phyloP scores from a whole-genome alignment of 2,329 filamentous ascomycete genomes.

The Fusarium floridanum region DNA sequence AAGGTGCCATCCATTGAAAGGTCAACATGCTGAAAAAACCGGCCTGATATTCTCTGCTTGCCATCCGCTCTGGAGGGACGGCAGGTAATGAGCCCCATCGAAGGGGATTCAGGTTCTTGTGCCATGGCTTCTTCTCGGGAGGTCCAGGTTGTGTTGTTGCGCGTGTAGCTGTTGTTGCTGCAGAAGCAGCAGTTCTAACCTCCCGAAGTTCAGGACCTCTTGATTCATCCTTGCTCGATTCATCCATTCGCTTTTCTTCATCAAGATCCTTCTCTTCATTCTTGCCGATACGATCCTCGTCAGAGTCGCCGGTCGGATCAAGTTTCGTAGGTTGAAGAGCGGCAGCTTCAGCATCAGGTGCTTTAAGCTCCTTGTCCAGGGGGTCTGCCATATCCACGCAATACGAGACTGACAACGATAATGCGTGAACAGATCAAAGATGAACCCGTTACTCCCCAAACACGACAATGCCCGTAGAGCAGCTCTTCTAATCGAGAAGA shows the following conservation, averaged over 20 bases:
- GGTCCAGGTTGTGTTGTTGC: constrained; percentile 53
- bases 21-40: constrained; percentile 80
- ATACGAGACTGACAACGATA: constrained; percentile 12
- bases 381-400: constrained; percentile 44
- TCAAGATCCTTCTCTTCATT: constrained; percentile 31
- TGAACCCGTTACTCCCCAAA: neutral
- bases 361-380: constrained; percentile 46
- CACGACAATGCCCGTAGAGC: neutral
- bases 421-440: neutral
- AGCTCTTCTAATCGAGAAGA: neutral
- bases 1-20: constrained; percentile 90
- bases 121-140: constrained; percentile 68
- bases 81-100: constrained; percentile 69
- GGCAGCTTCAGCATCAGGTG: constrained; percentile 47
- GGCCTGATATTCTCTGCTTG: constrained; percentile 79
- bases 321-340: constrained; percentile 45
- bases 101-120: constrained; percentile 72
- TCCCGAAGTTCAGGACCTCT: constrained; percentile 38
- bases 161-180: constrained; percentile 62
- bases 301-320: constrained; percentile 32
- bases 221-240: constrained; percentile 20
- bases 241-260: constrained; percentile 11
- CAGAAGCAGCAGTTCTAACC: constrained; percentile 67
- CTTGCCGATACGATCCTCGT: constrained; percentile 33
- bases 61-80: constrained; percentile 64